Percentiles rank a stretch among this genome's conserved stretches.
Evolutionary conservation across 23 red algal species (phyloP).

Genomic region (Cyanidioschyzon merolae): DNA sequence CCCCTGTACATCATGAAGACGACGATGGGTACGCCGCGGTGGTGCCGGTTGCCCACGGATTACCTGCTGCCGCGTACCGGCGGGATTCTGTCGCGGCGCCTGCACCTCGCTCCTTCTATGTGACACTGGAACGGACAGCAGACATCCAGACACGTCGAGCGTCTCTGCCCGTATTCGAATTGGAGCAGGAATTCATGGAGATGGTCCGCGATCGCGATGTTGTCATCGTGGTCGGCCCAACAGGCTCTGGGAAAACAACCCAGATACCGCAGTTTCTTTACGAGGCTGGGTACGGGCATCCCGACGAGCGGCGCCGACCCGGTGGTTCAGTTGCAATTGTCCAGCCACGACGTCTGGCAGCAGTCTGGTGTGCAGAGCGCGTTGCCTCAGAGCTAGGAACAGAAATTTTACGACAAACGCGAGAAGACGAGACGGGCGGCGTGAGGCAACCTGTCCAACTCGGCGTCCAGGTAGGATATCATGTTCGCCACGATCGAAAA

Average conservation of each 20-base stretch:
- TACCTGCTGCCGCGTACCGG: background rate
- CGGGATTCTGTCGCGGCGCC: background rate
- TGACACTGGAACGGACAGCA: background rate
- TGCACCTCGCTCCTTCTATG: background rate
- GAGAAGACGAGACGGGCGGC: conserved; percentile 44
- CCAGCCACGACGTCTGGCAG: conserved; percentile 60
- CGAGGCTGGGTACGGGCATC: conserved; percentile 68
- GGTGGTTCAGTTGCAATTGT: conserved; percentile 40
- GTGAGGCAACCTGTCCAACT: conserved; percentile 24
- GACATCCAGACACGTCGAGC: conserved; percentile 9
- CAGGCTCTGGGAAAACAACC: conserved; percentile 90
- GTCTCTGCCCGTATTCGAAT: conserved; percentile 44
- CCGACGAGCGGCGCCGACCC: background rate
- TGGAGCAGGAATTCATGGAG: conserved; percentile 78
- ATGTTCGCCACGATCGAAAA: conserved; percentile 42
- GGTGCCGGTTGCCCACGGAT: background rate
- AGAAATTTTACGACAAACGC: conserved; percentile 23
- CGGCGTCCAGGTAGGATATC: conserved; percentile 62
- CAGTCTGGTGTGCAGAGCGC: conserved; percentile 76
- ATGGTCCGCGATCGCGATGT: conserved; percentile 57
- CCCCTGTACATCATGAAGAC: too few species aligned
- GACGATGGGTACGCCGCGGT: background rate
- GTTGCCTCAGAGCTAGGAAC: conserved; percentile 72
- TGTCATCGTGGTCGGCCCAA: conserved; percentile 47
- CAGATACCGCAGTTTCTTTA: conserved; percentile 94